phyloP scores from a whole-genome alignment of 345 rosid genomes.

The Brassica carinata region DNA sequence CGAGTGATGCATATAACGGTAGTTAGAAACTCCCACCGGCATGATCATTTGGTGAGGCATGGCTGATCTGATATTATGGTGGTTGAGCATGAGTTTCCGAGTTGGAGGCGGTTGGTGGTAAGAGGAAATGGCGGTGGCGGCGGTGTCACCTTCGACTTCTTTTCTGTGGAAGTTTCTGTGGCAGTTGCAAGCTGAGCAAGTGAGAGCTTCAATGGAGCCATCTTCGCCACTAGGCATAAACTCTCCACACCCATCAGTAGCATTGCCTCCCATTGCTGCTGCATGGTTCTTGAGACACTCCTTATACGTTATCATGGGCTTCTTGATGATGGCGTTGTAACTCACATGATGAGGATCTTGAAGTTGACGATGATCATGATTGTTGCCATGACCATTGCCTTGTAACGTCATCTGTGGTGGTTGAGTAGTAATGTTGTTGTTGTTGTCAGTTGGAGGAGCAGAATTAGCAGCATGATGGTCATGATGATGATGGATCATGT shows the following conservation, averaged over 20 bases:
- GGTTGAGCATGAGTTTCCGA: conserved; percentile 36
- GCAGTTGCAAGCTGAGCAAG: conserved; percentile 88
- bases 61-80: conserved; percentile 47
- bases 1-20: conserved; percentile 41
- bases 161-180: conserved; percentile 95
- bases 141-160: conserved; percentile 49
- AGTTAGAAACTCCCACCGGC: conserved; percentile 48
- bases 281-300: conserved; percentile 98
- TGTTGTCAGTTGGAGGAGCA: conserved; percentile 44
- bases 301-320: conserved; percentile 55
- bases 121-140: conserved; percentile 25
- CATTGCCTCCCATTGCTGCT: conserved; percentile 89
- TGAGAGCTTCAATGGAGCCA: conserved; percentile 85
- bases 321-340: conserved; percentile 40
- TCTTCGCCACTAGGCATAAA: conserved; percentile 98
- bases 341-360: conserved; percentile 40
- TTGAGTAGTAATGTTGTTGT: conserved; percentile 42
- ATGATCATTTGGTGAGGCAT: conserved; percentile 74
- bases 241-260: conserved; percentile 97
- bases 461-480: conserved; percentile 39
- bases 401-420: conserved; percentile 42
- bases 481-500: conserved; percentile 64
- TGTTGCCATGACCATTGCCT: conserved; percentile 33
- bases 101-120: conserved; percentile 25
- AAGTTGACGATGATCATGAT: conserved; percentile 28